Conservation (phyloP, 176 grass and related monocot genomes). For the Chloris gayana region DNA sequence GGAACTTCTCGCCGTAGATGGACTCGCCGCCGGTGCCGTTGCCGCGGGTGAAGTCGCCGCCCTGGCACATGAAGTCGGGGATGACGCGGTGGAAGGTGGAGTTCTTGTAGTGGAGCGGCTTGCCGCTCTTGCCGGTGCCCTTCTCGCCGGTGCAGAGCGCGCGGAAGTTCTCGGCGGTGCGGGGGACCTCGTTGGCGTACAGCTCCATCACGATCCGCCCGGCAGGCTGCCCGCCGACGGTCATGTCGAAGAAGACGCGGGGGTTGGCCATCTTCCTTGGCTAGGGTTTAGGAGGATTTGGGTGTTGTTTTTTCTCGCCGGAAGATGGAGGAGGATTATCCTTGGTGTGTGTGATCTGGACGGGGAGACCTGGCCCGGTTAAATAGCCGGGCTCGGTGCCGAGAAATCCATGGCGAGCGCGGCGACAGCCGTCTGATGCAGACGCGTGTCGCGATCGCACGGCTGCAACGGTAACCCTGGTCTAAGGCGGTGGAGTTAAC, state of each 20-base stretch:
- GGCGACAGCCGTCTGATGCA: neutral
- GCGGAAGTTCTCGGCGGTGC: slow-evolving; percentile 76
- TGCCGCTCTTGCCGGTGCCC: slow-evolving; percentile 42
- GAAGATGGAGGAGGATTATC: too few relatives aligned
- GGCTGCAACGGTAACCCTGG: neutral
- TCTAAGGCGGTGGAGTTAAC: neutral
- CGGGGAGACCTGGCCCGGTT: neutral
- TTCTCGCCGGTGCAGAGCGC: slow-evolving; percentile 84
- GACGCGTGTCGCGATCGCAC: slow-evolving; percentile 29
- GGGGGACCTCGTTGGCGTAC: slow-evolving; percentile 37
- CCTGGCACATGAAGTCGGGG: slow-evolving; percentile 85
- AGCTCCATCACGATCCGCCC: slow-evolving; percentile 80
- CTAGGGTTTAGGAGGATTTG: neutral
- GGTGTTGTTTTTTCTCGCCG: neutral
- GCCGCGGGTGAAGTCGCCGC: slow-evolving; percentile 76
- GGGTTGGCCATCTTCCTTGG: slow-evolving; percentile 37
- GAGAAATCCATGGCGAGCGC: neutral
- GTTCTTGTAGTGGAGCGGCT: slow-evolving; percentile 74
- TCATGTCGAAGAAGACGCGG: slow-evolving; percentile 75
- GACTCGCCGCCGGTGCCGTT: slow-evolving; percentile 81
- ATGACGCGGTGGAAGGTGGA: slow-evolving; percentile 74
- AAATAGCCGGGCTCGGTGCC: slow-evolving; percentile 30
- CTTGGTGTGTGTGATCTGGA: neutral
- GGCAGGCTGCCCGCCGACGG: slow-evolving; percentile 30
- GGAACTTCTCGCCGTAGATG: slow-evolving; percentile 79